These are phyloP conservation scores for Maudiozyma saulgeensis DNA, from an alignment of 805 yeast species.

Conservation along the genomic window DNA sequence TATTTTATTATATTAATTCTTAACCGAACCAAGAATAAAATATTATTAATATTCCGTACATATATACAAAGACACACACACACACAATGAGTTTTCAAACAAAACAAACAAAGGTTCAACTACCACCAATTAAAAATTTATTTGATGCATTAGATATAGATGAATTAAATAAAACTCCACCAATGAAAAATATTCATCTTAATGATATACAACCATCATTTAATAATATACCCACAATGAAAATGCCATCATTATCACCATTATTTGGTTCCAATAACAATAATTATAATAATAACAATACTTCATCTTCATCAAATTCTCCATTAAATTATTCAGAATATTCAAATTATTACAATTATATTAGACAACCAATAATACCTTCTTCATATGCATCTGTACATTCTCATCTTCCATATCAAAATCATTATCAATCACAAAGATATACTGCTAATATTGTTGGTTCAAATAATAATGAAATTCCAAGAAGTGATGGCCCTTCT, in stretches of 20 bases:
- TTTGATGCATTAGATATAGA: constrained; percentile 6
- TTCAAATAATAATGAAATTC: neutral
- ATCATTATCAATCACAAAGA: constrained; percentile 3
- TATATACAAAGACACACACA: neutral
- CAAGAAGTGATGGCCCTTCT: neutral
- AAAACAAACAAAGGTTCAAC: neutral
- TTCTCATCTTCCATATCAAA: neutral
- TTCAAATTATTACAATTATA: constrained; percentile 1
- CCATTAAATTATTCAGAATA: neutral
- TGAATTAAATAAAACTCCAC: neutral
- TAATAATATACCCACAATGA: neutral
- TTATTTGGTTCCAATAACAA: neutral
- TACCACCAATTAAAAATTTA: constrained; percentile 8
- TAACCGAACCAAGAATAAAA: neutral
- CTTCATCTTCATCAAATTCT: neutral
- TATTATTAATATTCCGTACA: neutral
- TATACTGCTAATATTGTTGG: constrained; percentile 3
- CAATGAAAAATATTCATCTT: neutral
- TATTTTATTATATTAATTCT: neutral
- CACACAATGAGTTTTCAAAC: neutral
- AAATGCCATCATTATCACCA: neutral
- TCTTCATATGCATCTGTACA: neutral
- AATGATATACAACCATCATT: neutral
- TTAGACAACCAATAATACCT: neutral
- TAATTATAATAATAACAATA: too few species aligned